phyloP scores from a whole-genome alignment of 73 alveolate genomes.

The Breviolum minutum region DNA sequence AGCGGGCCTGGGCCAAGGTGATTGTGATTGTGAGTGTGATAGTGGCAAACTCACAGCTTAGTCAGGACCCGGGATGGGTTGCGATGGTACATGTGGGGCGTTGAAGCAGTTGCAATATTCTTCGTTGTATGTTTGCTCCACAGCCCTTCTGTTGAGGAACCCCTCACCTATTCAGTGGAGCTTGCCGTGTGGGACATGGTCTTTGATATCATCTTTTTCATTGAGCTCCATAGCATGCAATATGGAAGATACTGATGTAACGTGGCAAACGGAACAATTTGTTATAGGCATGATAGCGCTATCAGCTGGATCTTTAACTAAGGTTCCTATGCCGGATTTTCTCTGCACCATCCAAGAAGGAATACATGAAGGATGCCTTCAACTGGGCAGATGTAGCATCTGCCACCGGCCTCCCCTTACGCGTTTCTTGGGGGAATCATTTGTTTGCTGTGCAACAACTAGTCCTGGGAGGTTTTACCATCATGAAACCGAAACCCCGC shows the following conservation, averaged over 20 bases:
- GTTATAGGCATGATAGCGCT: background rate
- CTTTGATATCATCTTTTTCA: conserved; percentile 27
- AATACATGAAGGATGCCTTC: conserved; percentile 53
- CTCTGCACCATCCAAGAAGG: conserved; percentile 84
- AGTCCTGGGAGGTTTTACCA: too few relatives aligned
- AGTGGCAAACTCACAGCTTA: conserved; percentile 46
- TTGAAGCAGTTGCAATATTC: background rate
- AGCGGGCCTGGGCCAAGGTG: conserved; percentile 14
- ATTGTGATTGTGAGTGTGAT: conserved; percentile 29
- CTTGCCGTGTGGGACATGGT: conserved; percentile 7
- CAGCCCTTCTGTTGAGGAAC: background rate
- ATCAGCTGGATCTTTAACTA: too few relatives aligned
- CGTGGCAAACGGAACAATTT: background rate
- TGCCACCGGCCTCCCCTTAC: conserved; percentile 49
- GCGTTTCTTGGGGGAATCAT: background rate
- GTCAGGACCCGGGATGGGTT: conserved; percentile 24
- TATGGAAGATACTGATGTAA: background rate
- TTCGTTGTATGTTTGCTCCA: background rate
- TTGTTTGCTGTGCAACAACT: background rate
- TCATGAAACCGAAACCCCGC: too few relatives aligned
- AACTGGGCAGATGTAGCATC: conserved; percentile 81
- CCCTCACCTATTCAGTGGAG: background rate
- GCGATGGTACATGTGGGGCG: too few relatives aligned
- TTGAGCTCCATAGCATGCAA: conserved; percentile 6
- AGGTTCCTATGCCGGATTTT: conserved; percentile 69